Evolutionary conservation across 2,329 filamentous ascomycete genomes (phyloP).

Genomic region (Orbilia brochopaga): DNA sequence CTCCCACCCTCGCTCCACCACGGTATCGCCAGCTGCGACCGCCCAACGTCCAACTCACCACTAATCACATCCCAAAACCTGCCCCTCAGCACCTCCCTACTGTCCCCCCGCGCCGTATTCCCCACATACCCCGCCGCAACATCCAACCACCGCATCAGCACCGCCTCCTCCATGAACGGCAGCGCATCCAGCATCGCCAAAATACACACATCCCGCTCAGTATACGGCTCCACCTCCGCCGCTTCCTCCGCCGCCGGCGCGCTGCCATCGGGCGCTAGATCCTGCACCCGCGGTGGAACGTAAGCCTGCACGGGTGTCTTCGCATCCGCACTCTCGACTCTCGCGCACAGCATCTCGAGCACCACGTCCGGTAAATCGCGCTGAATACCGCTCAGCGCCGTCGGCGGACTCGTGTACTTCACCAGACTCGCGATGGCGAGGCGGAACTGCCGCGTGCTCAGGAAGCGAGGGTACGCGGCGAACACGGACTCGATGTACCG

Average conservation of each 20-base stretch:
- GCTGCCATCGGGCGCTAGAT: slow-evolving; percentile 50
- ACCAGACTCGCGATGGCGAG: slow-evolving; percentile 85
- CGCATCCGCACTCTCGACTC: slow-evolving; percentile 59
- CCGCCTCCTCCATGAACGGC: slow-evolving; percentile 71
- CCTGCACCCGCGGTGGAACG: slow-evolving; percentile 56
- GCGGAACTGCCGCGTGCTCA: slow-evolving; percentile 84
- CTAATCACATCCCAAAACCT: slow-evolving; percentile 80
- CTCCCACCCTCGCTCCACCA: slow-evolving; percentile 76
- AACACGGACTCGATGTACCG: slow-evolving; percentile 85
- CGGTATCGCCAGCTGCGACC: slow-evolving; percentile 75
- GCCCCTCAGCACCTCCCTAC: slow-evolving; percentile 68
- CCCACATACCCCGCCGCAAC: slow-evolving; percentile 70
- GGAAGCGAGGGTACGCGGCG: slow-evolving; percentile 75
- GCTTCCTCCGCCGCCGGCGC: slow-evolving; percentile 54
- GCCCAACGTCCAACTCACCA: slow-evolving; percentile 87
- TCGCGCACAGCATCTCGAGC: slow-evolving; percentile 76
- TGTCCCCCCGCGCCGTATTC: slow-evolving; percentile 64
- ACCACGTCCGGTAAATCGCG: slow-evolving; percentile 80
- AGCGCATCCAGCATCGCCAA: slow-evolving; percentile 80
- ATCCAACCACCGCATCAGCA: slow-evolving; percentile 81
- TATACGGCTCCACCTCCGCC: slow-evolving; percentile 57
- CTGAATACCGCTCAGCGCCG: slow-evolving; percentile 72
- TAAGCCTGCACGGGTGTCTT: slow-evolving; percentile 57
- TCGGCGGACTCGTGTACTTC: slow-evolving; percentile 80
- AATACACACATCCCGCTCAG: slow-evolving; percentile 77